phyloP scores from a whole-genome alignment of 1,284 basidiomycete species.

The Melampsora abietis-canadensis region DNA sequence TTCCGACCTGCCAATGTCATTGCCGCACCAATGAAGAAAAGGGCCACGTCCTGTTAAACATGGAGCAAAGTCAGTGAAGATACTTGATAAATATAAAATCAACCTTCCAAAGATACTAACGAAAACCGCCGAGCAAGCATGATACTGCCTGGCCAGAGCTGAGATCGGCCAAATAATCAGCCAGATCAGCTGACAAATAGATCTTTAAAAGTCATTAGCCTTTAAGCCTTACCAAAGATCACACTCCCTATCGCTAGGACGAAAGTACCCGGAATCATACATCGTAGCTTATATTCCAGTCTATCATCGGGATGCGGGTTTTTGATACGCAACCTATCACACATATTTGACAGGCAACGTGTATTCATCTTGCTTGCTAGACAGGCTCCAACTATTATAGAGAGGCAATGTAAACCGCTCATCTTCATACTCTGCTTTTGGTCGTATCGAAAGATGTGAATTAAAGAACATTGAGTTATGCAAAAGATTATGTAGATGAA shows the following conservation, averaged over 20 bases:
- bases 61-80: neutral
- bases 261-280: constrained; percentile 31
- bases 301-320: neutral
- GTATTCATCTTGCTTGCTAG: constrained; percentile 25
- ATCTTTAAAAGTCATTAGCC: neutral
- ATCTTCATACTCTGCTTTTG: constrained; percentile 1
- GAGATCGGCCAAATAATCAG: neutral
- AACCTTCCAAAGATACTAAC: neutral
- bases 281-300: constrained; percentile 29
- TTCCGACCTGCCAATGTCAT: constrained; percentile 19
- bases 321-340: constrained; percentile 20
- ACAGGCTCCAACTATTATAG: constrained; percentile 21
- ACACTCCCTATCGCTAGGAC: constrained; percentile 18
- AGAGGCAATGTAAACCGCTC: constrained; percentile 17
- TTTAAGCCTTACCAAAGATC: constrained; percentile 10
- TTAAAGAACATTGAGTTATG: constrained; percentile 3
- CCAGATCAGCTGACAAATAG: too few species aligned
- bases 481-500: constrained; percentile 18
- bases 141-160: neutral
- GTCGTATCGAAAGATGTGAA: constrained; percentile 23
- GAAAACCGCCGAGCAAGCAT: neutral
- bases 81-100: neutral
- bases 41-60: constrained; percentile 18
- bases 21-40: constrained; percentile 25
- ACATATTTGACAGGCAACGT: constrained; percentile 9